These are phyloP conservation scores for Phaeomoniella chlamydospora DNA, from an alignment of 2,329 filamentous ascomycete species.

Conservation along the genomic window DNA sequence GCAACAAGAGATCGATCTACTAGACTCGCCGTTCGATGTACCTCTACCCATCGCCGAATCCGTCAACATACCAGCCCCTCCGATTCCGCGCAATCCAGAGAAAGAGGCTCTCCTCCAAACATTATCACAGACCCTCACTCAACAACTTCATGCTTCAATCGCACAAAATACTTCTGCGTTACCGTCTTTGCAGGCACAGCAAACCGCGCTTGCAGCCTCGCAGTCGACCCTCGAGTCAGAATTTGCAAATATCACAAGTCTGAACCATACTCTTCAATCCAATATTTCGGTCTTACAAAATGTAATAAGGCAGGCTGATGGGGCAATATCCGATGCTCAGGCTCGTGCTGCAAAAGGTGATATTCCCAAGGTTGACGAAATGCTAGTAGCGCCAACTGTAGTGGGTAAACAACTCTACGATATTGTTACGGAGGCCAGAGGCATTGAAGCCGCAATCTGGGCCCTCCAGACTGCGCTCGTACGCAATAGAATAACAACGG, in stretches of 20 bases:
- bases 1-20: constrained; percentile 36
- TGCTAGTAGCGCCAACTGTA: constrained; percentile 84
- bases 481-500: constrained; percentile 27
- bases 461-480: constrained; percentile 32
- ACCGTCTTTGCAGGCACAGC: constrained; percentile 63
- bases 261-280: constrained; percentile 55
- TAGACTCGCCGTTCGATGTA: constrained; percentile 49
- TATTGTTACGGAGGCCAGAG: constrained; percentile 75
- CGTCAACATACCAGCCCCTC: constrained; percentile 51
- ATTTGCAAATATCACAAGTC: constrained; percentile 52
- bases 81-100: constrained; percentile 88
- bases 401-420: constrained; percentile 88
- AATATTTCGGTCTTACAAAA: constrained; percentile 70
- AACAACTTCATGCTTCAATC: constrained; percentile 54
- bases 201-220: constrained; percentile 58
- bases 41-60: constrained; percentile 30
- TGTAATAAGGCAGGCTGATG: constrained; percentile 64
- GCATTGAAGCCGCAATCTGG: constrained; percentile 75
- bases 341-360: constrained; percentile 34
- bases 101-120: constrained; percentile 76
- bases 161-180: constrained; percentile 62
- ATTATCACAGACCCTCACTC: constrained; percentile 54
- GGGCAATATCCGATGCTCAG: constrained; percentile 58
- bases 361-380: constrained; percentile 70
- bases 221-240: constrained; percentile 60